Percentiles rank a stretch among this genome's conserved stretches.
phyloP scores from a whole-genome alignment of 352 stramenopile genomes.

The Globisporangium heterothallicum region DNA sequence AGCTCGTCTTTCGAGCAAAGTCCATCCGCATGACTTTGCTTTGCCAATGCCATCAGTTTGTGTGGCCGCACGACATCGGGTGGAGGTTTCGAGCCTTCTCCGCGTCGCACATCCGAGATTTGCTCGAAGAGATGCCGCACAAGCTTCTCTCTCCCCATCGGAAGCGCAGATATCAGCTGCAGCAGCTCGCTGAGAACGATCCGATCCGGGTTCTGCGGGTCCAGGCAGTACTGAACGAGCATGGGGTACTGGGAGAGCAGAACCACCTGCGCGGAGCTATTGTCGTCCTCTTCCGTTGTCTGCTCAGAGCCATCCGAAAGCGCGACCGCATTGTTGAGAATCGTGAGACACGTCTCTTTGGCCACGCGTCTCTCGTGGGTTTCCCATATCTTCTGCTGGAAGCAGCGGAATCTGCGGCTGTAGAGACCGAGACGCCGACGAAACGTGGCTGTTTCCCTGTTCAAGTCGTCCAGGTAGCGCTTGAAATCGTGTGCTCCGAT shows the following conservation, averaged over 20 bases:
- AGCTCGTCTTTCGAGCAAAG: constrained; percentile 31
- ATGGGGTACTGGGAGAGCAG: constrained; percentile 39
- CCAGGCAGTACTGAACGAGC: constrained; percentile 47
- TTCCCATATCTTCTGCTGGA: constrained; percentile 20
- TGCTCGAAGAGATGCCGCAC: constrained; percentile 52
- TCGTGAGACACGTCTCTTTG: constrained; percentile 8
- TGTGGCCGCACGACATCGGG: constrained; percentile 42
- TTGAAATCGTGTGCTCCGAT: constrained; percentile 34
- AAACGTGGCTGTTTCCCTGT: constrained; percentile 28
- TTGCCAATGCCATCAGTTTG: constrained; percentile 38
- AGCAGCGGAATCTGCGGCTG: constrained; percentile 9
- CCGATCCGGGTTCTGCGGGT: constrained; percentile 11
- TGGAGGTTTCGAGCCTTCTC: constrained; percentile 34
- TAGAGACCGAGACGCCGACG: constrained; percentile 33
- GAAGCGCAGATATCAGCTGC: constrained; percentile 30
- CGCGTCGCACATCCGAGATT: constrained; percentile 37
- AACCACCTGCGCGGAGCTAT: not conserved
- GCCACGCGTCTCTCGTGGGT: constrained; percentile 2
- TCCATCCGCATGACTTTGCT: constrained; percentile 33
- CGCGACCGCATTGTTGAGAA: constrained; percentile 9
- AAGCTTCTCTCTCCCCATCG: constrained; percentile 30
- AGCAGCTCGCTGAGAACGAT: constrained; percentile 28
- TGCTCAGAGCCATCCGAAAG: not conserved
- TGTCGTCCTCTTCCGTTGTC: not conserved
- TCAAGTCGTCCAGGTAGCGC: constrained; percentile 39